Conservation (phyloP, 176 grass and related monocot species). For the Zizania latifolia region DNA sequence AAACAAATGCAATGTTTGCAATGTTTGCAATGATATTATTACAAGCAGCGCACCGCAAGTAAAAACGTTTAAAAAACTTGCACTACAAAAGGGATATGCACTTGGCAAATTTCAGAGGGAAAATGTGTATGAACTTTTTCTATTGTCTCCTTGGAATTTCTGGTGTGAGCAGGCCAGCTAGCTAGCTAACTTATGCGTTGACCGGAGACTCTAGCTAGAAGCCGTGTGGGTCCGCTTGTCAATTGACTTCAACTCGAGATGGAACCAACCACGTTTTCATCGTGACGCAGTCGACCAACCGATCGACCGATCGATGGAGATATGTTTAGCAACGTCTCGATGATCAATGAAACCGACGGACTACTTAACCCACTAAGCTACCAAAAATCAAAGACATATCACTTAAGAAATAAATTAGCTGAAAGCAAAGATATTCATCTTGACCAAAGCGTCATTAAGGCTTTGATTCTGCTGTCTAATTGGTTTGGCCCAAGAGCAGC, state of each 20-base stretch:
- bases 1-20: not conserved
- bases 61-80: no score
- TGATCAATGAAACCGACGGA: not conserved
- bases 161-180: no score
- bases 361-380: constrained; percentile 4
- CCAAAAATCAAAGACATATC: not conserved
- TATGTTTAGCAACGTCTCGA: not conserved
- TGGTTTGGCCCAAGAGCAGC: no score
- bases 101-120: no score
- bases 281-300: not conserved
- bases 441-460: not conserved
- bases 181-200: not conserved
- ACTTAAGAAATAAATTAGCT: not conserved
- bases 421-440: not conserved
- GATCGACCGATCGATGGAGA: not conserved
- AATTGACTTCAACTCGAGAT: no score
- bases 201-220: not conserved
- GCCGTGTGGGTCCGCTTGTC: not conserved
- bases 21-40: no score
- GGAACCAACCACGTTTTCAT: constrained; percentile 22
- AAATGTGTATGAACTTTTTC: not conserved
- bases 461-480: not conserved
- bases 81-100: not conserved
- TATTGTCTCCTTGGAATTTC: not conserved
- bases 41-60: no score